phyloP scores from a whole-genome alignment of 371 early-diverging fungal species.

The Mucor velutinosus region DNA sequence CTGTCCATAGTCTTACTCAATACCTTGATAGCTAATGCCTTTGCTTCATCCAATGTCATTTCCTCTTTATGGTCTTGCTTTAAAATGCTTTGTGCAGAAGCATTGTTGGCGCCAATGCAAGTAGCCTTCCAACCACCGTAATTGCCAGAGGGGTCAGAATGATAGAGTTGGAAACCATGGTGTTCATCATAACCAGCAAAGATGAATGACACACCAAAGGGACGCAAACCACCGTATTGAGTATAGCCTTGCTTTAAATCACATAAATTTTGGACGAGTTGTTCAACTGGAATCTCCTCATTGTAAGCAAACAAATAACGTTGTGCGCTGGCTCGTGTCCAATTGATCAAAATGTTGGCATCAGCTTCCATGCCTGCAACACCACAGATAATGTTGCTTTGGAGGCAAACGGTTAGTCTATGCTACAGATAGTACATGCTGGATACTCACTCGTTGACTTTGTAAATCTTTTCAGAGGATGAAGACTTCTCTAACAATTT shows the following conservation, averaged over 20 bases:
- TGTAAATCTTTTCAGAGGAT: slow-evolving; percentile 96
- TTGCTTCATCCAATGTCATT: slow-evolving; percentile 86
- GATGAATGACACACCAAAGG: slow-evolving; percentile 98
- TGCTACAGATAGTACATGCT: background rate
- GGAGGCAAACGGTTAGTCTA: background rate
- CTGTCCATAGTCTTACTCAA: slow-evolving; percentile 96
- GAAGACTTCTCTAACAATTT: slow-evolving; percentile 86
- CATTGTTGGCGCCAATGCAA: slow-evolving; percentile 95
- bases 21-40: slow-evolving; percentile 88
- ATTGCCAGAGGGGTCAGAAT: slow-evolving; percentile 99
- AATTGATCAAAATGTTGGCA: slow-evolving; percentile 95
- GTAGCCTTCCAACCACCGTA: slow-evolving; percentile 99
- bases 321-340: slow-evolving; percentile 90
- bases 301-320: slow-evolving; percentile 86
- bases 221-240: slow-evolving; percentile 98
- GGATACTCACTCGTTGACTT: slow-evolving; percentile 81
- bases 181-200: slow-evolving; percentile 95
- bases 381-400: slow-evolving; percentile 88
- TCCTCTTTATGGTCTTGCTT: slow-evolving; percentile 95
- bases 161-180: slow-evolving; percentile 95
- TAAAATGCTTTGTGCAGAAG: slow-evolving; percentile 89
- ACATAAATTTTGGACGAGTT: slow-evolving; percentile 93
- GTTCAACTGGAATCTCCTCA: slow-evolving; percentile 91
- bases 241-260: slow-evolving; percentile 99
- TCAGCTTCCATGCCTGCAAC: slow-evolving; percentile 99